A percentile compares a stretch with the other conserved stretches of the same genome.
These are phyloP conservation scores for Penicillium taxi DNA, from an alignment of 495 filamentous ascomycete species.

Conservation along the genomic window DNA sequence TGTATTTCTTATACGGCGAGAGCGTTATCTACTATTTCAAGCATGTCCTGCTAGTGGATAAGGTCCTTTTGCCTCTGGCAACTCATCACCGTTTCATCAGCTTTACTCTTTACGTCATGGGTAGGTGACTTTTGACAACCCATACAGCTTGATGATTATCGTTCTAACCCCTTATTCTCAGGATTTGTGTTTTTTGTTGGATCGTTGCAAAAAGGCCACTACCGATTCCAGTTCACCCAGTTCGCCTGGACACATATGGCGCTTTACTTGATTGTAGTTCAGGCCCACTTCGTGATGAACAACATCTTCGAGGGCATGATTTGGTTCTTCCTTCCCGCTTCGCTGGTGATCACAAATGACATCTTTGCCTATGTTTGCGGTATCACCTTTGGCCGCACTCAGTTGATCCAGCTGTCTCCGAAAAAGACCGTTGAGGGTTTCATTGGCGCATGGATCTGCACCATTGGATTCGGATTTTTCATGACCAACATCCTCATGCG, in stretches of 20 bases:
- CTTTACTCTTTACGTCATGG: conserved; percentile 95
- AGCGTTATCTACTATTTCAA: conserved; percentile 99
- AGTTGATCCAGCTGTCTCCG: conserved; percentile 94
- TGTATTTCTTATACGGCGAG: conserved; percentile 99
- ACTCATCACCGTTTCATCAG: conserved; percentile 98
- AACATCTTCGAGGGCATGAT: conserved; percentile 99
- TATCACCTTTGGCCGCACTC: conserved; percentile 92
- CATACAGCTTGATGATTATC: not conserved
- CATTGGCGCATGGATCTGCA: conserved; percentile 93
- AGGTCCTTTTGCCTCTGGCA: conserved; percentile 81
- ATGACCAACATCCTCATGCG: conserved; percentile 84
- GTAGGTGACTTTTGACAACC: conserved; percentile 51
- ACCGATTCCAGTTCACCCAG: conserved; percentile 97
- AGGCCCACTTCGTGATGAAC: conserved; percentile 99
- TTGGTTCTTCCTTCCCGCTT: conserved; percentile 97
- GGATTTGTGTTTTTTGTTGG: conserved; percentile 98
- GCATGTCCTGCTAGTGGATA: conserved; percentile 92
- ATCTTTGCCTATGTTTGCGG: conserved; percentile 98
- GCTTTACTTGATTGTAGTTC: conserved; percentile 92
- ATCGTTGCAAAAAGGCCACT: conserved; percentile 91
- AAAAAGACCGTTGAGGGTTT: conserved; percentile 99
- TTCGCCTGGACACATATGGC: conserved; percentile 99
- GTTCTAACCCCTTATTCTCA: conserved; percentile 25
- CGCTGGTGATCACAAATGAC: conserved; percentile 95
- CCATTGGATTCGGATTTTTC: conserved; percentile 71